Base-by-base conservation (phyloP, 2,329 filamentous ascomycete species). In the Fusarium robinianum region DNA sequence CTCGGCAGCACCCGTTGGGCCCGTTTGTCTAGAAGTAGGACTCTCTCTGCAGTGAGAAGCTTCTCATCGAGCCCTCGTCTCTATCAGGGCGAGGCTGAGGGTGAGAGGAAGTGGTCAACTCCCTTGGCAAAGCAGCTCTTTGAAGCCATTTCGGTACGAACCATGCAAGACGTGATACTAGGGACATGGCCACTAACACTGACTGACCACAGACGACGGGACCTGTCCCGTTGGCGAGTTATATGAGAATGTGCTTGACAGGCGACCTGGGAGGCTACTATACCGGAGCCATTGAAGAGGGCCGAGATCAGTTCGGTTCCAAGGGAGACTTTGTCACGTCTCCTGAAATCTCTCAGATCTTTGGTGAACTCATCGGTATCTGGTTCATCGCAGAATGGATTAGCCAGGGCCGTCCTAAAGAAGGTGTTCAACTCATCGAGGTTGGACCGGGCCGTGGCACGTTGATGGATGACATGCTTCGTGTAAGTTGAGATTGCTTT, bases 321-420 rank as follows among this genome's bases (percentile, higher is more conserved):
- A 88, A 89, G 63, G 94, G 94, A 17, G 94, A 99, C 69, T 99
- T 99, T 64, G 86, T 97, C 37, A 99, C 94, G 0, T 96, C 91
- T 0, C 94, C 94, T 0, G 94, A 99, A 69, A 97, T 99, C 60
- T 96, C 91, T 1, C 94, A 97, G 66, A 80, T 97, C 9, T 99
- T 99, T 70, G 94, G 94, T 16, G 94, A 99, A 71, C 77, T 99
- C 18, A 77, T 97, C 43, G 94, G 90, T 5, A 81, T 99, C 58
- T 99, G 94, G 94, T 85, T 96, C 50, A 85, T 97, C 37, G 85
- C 92, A 27, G 94, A 99, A 75, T 99, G 94, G 92, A 88, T 97
- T 67, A 86, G 87, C 26, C 94, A 99, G 67, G 91, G 90, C 11
- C 79, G 78, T 48, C 87, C 81, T 41, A 81, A 73, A 49, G 75